phyloP scores from a whole-genome alignment of 441 rosid species.

The Populus hybrid region DNA sequence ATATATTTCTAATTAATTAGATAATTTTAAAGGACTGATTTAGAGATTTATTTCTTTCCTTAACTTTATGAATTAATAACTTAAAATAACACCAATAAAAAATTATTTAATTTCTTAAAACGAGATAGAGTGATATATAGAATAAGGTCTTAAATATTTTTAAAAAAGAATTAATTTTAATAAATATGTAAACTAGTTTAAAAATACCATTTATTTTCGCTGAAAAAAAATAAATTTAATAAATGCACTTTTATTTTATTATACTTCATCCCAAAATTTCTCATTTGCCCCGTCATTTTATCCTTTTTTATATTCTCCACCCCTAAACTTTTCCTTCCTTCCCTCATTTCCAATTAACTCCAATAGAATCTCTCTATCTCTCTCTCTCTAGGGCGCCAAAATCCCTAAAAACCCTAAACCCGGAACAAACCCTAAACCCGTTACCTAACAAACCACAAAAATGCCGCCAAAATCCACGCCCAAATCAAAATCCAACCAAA shows the following conservation, averaged over 20 bases:
- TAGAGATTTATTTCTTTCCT: not conserved
- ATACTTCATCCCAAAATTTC: not conserved
- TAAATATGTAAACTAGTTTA: not conserved
- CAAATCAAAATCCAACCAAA: conserved; percentile 1
- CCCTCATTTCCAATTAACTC: not conserved
- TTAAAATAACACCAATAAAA: not conserved
- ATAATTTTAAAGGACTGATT: not conserved
- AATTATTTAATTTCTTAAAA: not conserved
- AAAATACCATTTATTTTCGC: not conserved
- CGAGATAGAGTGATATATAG: not conserved
- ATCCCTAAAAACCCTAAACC: not conserved
- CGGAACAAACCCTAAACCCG: not conserved
- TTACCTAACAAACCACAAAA: not conserved
- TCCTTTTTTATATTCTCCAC: not conserved
- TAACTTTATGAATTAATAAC: not conserved
- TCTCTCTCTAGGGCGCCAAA: not conserved
- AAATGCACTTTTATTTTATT: not conserved
- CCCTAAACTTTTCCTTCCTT: not conserved
- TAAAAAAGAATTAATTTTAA: too few species aligned
- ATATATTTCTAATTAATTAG: too few species aligned
- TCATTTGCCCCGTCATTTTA: not conserved
- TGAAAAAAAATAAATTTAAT: too few species aligned
- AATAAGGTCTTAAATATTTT: not conserved
- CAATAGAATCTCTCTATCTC: not conserved
- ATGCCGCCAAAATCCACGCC: conserved; percentile 35